Evolutionary conservation across 805 yeast genomes (phyloP).

Genomic region (Kodamaea hsintzibuensis): DNA sequence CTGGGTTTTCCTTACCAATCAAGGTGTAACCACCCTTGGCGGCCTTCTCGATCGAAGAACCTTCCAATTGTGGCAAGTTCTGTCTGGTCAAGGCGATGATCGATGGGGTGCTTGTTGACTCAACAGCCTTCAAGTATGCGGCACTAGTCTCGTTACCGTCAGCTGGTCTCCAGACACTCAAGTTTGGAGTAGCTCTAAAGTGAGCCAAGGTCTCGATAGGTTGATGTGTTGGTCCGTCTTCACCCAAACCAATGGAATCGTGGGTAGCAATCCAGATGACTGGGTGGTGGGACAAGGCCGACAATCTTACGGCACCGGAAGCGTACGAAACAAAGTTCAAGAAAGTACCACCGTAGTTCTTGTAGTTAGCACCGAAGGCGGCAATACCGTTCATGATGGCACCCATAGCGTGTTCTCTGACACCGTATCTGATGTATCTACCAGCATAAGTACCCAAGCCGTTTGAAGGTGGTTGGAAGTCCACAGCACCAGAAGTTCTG

Average conservation of each 20-base stretch:
- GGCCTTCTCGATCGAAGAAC: conserved; percentile 90
- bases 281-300: conserved; percentile 82
- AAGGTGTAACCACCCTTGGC: conserved; percentile 91
- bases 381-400: conserved; percentile 97
- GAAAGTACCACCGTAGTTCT: conserved; percentile 96
- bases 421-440: conserved; percentile 96
- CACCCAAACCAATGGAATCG: conserved; percentile 89
- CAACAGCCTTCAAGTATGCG: conserved; percentile 69
- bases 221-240: conserved; percentile 93
- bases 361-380: conserved; percentile 84
- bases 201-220: conserved; percentile 89
- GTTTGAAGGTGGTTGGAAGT: conserved; percentile 87
- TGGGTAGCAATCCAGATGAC: conserved; percentile 87
- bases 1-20: conserved; percentile 54
- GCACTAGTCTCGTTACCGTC: conserved; percentile 90
- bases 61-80: conserved; percentile 89
- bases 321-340: conserved; percentile 86
- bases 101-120: conserved; percentile 65
- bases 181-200: conserved; percentile 81
- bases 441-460: conserved; percentile 86
- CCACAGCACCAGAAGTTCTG: conserved; percentile 77
- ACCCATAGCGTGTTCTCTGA: conserved; percentile 99
- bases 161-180: conserved; percentile 89
- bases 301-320: conserved; percentile 83
- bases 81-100: conserved; percentile 81